A percentile compares a stretch with the other conserved stretches of the same genome.
These are phyloP conservation scores for Diutina siamensis DNA, from an alignment of 1,139 yeast genomes.

Conservation along the genomic window DNA sequence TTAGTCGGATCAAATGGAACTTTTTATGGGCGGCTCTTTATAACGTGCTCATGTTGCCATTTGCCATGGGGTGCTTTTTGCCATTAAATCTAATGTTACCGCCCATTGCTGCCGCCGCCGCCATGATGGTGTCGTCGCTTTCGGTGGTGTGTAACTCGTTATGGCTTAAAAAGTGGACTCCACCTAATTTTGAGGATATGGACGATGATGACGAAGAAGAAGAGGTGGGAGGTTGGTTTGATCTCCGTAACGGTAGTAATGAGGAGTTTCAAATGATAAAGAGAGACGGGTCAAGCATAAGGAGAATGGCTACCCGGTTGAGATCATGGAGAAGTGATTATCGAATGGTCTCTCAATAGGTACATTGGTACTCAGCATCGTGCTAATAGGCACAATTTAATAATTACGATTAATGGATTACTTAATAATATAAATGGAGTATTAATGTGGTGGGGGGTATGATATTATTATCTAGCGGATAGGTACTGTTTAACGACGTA, in stretches of 20 bases:
- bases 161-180: constrained; percentile 50
- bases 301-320: not conserved
- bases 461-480: too few species aligned
- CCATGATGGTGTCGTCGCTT: constrained; percentile 89
- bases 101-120: constrained; percentile 85
- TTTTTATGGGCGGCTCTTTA: constrained; percentile 80
- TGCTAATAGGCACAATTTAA: too few species aligned
- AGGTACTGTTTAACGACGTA: too few species aligned
- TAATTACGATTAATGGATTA: too few species aligned
- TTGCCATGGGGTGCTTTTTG: constrained; percentile 84
- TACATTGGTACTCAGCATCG: too few species aligned
- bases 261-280: not conserved
- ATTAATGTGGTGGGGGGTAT: too few species aligned
- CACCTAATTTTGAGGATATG: constrained; percentile 21
- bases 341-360: too few species aligned
- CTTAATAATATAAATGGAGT: too few species aligned
- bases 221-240: not conserved
- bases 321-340: not conserved
- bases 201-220: constrained; percentile 8
- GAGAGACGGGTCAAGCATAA: not conserved
- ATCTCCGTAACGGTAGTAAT: not conserved
- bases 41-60: constrained; percentile 80
- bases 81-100: constrained; percentile 72
- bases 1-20: constrained; percentile 66
- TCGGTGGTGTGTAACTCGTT: constrained; percentile 81